Conservation (phyloP, 257 asterid genomes). For the Plectranthus barbatus region DNA sequence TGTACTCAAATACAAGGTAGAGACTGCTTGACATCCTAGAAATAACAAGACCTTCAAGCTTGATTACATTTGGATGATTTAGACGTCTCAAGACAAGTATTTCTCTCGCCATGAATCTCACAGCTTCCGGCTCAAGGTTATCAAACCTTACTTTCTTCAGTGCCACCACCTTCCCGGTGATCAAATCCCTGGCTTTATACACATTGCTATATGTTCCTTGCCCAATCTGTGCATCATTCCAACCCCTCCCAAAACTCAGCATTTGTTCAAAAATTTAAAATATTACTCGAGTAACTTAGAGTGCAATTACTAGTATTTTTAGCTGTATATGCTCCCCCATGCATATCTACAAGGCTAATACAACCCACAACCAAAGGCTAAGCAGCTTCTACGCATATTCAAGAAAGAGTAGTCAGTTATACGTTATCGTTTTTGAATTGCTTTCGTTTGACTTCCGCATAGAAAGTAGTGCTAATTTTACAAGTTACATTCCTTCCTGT, state of each 20-base stretch:
- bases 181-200: conserved; percentile 79
- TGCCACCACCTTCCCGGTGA: conserved; percentile 84
- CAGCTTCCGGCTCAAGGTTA: conserved; percentile 64
- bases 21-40: conserved; percentile 86
- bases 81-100: conserved; percentile 57
- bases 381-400: background rate
- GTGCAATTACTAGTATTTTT: background rate
- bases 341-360: background rate
- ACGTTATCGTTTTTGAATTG: background rate
- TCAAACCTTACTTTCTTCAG: conserved; percentile 86
- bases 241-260: background rate
- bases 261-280: background rate
- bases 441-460: background rate
- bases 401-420: background rate
- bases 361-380: background rate
- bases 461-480: background rate
- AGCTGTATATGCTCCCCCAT: background rate
- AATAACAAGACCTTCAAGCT: conserved; percentile 82
- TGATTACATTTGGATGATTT: conserved; percentile 86
- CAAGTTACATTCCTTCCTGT: background rate
- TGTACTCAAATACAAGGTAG: conserved; percentile 82
- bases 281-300: background rate
- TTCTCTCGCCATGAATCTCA: conserved; percentile 82
- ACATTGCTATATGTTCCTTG: conserved; percentile 96
- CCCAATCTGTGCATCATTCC: conserved; percentile 53